phyloP scores from a whole-genome alignment of 176 grass and related monocot genomes.

The maize (Zea mays) region Zm-B73-REFERENCE-NAM-5.0 NC_050100.1:80075501-80076000 shows the following conservation, averaged over 20 bases:
- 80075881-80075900: conserved; percentile 71
- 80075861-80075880: conserved; percentile 65
- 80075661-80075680: not conserved
- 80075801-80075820: conserved; percentile 92
- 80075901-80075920: conserved; percentile 10
- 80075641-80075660: not conserved
- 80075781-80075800: not conserved
- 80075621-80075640: not conserved
- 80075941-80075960: conserved; percentile 19
- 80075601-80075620: not conserved
- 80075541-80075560: not conserved
- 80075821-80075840: conserved; percentile 77
- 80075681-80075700: not conserved
- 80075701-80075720: not conserved
- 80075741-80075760: not conserved
- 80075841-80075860: conserved; percentile 76
- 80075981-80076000: conserved; percentile 83
- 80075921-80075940: not conserved
- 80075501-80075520: conserved; percentile 92
- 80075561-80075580: not conserved
- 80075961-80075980: conserved; percentile 70
- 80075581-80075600: not conserved
- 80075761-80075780: not conserved
- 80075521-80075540: not conserved
- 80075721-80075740: not conserved